A percentile compares a stretch with the other conserved stretches of the same genome.
Conservation (phyloP, 371 early-diverging fungal genomes). For the Dichotomocladium elegans region DNA sequence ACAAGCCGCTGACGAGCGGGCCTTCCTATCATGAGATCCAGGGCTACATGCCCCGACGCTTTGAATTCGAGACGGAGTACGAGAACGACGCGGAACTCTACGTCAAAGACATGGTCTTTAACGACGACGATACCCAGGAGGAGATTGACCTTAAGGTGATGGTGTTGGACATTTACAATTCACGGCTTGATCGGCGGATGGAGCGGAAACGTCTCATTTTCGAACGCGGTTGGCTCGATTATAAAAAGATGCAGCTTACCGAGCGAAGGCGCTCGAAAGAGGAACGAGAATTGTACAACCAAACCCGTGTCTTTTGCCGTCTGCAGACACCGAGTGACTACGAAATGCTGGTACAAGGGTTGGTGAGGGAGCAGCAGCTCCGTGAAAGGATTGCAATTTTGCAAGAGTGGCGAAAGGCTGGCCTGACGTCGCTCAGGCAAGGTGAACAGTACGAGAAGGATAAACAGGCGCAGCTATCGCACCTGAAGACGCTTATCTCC, state of each 20-base stretch:
- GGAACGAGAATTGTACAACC: slow-evolving; percentile 76
- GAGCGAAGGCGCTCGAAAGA: slow-evolving; percentile 85
- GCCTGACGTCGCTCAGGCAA: slow-evolving; percentile 73
- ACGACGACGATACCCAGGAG: slow-evolving; percentile 82
- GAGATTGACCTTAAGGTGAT: slow-evolving; percentile 89
- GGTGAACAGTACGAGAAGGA: slow-evolving; percentile 71
- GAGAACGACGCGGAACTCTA: slow-evolving; percentile 94
- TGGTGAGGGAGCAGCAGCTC: slow-evolving; percentile 70
- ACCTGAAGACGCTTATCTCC: slow-evolving; percentile 36
- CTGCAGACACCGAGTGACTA: slow-evolving; percentile 83
- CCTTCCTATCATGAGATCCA: slow-evolving; percentile 95
- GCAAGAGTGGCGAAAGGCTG: slow-evolving; percentile 89
- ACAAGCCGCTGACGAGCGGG: slow-evolving; percentile 73
- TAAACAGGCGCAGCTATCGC: slow-evolving; percentile 42
- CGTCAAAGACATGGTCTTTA: slow-evolving; percentile 92
- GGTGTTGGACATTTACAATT: slow-evolving; percentile 92
- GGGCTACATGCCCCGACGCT: slow-evolving; percentile 97
- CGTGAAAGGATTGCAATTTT: slow-evolving; percentile 79
- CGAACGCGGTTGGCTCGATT: slow-evolving; percentile 84
- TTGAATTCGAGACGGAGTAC: slow-evolving; percentile 97
- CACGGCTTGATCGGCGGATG: slow-evolving; percentile 77
- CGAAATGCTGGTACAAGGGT: slow-evolving; percentile 76
- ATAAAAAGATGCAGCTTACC: slow-evolving; percentile 68
- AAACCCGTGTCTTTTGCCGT: slow-evolving; percentile 86
- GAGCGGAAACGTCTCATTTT: slow-evolving; percentile 86